These are phyloP conservation scores for Claviceps sp. DNA, from an alignment of 2,329 filamentous ascomycete genomes.

Conservation along the genomic window DNA sequence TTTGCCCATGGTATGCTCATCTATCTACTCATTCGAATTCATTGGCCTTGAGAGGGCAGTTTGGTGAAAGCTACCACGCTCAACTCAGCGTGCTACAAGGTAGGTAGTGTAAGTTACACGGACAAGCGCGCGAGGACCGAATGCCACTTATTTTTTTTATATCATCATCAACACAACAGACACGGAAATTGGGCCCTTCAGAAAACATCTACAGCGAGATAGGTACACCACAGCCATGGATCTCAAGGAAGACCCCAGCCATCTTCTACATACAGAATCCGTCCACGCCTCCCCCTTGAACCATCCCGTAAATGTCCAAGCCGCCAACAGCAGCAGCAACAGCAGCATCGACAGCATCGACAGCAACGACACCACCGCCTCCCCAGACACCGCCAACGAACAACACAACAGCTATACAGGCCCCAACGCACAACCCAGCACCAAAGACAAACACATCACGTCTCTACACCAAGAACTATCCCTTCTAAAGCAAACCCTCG, in stretches of 20 bases:
- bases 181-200: no score
- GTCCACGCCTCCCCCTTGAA: conserved; percentile 9
- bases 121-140: no score
- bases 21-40: no score
- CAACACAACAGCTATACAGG: conserved; percentile 5
- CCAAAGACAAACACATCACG: conserved; percentile 39
- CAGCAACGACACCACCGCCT: conserved; percentile 10
- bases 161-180: no score
- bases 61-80: no score
- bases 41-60: no score
- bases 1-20: no score
- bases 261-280: conserved; percentile 11
- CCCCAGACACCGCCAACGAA: conserved; percentile 14
- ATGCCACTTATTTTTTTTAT: no score
- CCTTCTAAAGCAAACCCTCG: conserved; percentile 40
- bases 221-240: conserved; percentile 30
- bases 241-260: conserved; percentile 16
- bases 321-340: background rate
- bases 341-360: conserved; percentile 16
- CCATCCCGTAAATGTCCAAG: conserved; percentile 5
- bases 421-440: conserved; percentile 14
- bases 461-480: conserved; percentile 38
- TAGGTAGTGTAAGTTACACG: no score
- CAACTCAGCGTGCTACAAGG: no score
- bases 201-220: background rate